A percentile compares a stretch with the other conserved stretches of the same genome.
phyloP scores from a whole-genome alignment of 371 early-diverging fungal species.

The Cokeromyces recurvatus region DNA sequence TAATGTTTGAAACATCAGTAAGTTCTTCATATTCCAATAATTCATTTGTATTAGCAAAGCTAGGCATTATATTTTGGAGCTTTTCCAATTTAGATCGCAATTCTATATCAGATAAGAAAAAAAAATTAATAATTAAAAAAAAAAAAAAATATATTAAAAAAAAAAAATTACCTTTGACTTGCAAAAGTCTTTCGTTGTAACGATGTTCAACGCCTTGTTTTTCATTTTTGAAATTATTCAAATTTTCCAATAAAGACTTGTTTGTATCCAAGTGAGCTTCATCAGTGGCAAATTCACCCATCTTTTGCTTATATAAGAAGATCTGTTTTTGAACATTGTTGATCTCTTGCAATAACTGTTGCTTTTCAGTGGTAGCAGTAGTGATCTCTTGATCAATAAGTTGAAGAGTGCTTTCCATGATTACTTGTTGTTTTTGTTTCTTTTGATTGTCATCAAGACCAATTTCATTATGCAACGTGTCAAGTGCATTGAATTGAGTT shows the following conservation, averaged over 20 bases:
- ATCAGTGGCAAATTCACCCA: slow-evolving; percentile 18
- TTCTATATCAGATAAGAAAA: slow-evolving; percentile 8
- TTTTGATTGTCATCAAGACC: too few relatives aligned
- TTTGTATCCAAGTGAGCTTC: slow-evolving; percentile 1
- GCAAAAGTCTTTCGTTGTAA: slow-evolving; percentile 11
- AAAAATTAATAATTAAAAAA: too few relatives aligned
- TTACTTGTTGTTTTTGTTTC: too few relatives aligned
- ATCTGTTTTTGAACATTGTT: too few relatives aligned
- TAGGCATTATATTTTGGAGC: slow-evolving; percentile 11
- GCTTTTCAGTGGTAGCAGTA: too few relatives aligned
- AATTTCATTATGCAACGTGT: too few relatives aligned
- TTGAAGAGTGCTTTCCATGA: too few relatives aligned
- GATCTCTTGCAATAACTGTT: too few relatives aligned
- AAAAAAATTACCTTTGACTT: slow-evolving; percentile 22
- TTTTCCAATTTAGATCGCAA: slow-evolving; percentile 17
- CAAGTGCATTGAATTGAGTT: too few relatives aligned
- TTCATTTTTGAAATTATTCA: slow-evolving; percentile 11
- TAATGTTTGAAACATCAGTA: slow-evolving; percentile 35
- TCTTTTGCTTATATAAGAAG: too few relatives aligned
- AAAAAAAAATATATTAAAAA: too few relatives aligned
- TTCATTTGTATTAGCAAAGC: slow-evolving; percentile 25
- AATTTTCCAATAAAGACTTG: slow-evolving; percentile 4
- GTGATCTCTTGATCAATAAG: too few relatives aligned
- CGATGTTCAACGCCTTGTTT: slow-evolving; percentile 11
- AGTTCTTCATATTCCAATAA: slow-evolving; percentile 16